Evolutionary conservation across 73 alveolate genomes (phyloP).

Genomic region (Paramecium sonneborni): DNA sequence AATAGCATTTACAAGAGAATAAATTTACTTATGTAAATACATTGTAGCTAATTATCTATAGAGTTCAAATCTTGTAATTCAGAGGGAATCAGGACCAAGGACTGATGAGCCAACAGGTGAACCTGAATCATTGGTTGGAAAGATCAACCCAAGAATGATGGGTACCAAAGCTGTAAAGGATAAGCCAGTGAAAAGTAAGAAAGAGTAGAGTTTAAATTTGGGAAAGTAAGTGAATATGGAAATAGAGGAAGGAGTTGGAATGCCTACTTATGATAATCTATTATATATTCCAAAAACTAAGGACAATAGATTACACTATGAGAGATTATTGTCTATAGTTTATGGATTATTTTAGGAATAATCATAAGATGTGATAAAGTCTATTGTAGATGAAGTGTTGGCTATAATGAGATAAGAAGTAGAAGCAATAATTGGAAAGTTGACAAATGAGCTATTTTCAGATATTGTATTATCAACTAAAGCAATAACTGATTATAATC

Average conservation of each 20-base stretch:
- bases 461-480: background rate
- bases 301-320: slow-evolving; percentile 89
- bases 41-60: background rate
- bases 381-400: slow-evolving; percentile 89
- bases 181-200: slow-evolving; percentile 78
- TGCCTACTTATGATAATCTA: slow-evolving; percentile 69
- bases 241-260: slow-evolving; percentile 43
- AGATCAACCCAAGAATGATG: slow-evolving; percentile 80
- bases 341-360: slow-evolving; percentile 86
- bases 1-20: slow-evolving; percentile 27
- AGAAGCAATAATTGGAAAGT: slow-evolving; percentile 84
- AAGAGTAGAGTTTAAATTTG: slow-evolving; percentile 63
- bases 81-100: slow-evolving; percentile 64
- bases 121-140: slow-evolving; percentile 86
- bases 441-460: slow-evolving; percentile 53
- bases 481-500: slow-evolving; percentile 37
- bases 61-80: slow-evolving; percentile 61
- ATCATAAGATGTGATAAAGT: slow-evolving; percentile 78
- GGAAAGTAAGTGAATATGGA: slow-evolving; percentile 57
- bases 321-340: slow-evolving; percentile 76
- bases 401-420: slow-evolving; percentile 83
- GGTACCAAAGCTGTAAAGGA: slow-evolving; percentile 92
- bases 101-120: slow-evolving; percentile 94
- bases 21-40: slow-evolving; percentile 20
- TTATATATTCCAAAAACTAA: slow-evolving; percentile 92